Base-by-base conservation (phyloP, 2,329 filamentous ascomycete genomes). In the Colletotrichum caudatum region DNA sequence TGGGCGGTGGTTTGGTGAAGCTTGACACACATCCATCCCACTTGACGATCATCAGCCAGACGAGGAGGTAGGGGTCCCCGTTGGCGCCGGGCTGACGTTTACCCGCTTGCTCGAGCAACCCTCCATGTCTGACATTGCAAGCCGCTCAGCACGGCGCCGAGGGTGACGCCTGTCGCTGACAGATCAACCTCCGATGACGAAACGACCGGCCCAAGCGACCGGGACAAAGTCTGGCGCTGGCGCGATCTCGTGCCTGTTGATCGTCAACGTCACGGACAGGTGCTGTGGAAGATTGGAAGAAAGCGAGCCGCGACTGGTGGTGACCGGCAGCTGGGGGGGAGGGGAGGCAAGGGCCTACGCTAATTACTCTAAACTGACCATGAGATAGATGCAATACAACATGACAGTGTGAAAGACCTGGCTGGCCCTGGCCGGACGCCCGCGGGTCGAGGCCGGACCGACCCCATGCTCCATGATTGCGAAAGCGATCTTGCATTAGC, bases 291-390 rank as follows among this genome's bases (percentile, higher is more conserved):
- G 44, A 23, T 29, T 29, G 29, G 29, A 29, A 29, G 3, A 4
- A 29, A 23, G 16, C 37, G 29, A 20, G 20, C 37, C 37, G 29
- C 7, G 14, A 20, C 37, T 37, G 44, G 33, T 20, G 44, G n/a
- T 14, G 16, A 14, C 26, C n/a, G 8, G n/a, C 20, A 39, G n/a
- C 20, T 62, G 12, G 29, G 5, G 12, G 29, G 5, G 48, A 11
- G 16, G 44, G 48, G 20, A 26, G 18, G 29, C 29, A 6, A 11
- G n/a, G 46, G 44, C 14, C 18, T 44, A 8, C 6, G n/a, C n/a
- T n/a, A n/a, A 39, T 35, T 26, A 23, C 16, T 62, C 29, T 51
- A 48, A 62, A 62, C 33, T n/a, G 26, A 62, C 33, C 33, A 37
- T 51, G n/a, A 26, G 16, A 33, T 29, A 29, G 29, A 29, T 29